Conservation (phyloP, 2,329 filamentous ascomycete species). For the Cadophora gregata region DNA sequence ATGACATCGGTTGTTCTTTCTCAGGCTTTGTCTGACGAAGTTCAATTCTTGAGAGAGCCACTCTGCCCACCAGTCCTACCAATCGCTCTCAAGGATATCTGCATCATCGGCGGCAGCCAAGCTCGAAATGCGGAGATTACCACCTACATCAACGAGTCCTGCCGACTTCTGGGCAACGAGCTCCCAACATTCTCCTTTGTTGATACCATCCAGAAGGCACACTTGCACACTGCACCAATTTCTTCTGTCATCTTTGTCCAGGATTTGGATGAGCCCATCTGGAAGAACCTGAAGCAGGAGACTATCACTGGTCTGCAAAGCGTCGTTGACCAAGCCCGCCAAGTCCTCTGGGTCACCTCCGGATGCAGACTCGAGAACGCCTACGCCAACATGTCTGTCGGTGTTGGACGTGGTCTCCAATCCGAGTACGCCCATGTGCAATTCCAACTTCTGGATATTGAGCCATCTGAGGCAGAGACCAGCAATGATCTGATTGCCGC, state of each 20-base stretch:
- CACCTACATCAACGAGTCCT: conserved; percentile 15
- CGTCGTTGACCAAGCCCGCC: conserved; percentile 20
- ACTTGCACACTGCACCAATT: conserved; percentile 3
- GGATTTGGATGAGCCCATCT: conserved; percentile 24
- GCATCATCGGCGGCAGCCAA: conserved; percentile 22
- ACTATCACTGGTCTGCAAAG: conserved; percentile 19
- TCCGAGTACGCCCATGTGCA: conserved; percentile 26
- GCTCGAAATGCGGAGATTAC: conserved; percentile 19
- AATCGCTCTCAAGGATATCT: conserved; percentile 14
- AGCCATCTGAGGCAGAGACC: conserved; percentile 20
- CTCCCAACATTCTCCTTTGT: conserved; percentile 20
- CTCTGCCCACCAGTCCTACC: conserved; percentile 16
- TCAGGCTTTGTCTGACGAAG: conserved; percentile 19
- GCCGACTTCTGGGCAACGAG: conserved; percentile 14
- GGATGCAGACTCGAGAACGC: conserved; percentile 22
- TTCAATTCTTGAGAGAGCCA: conserved; percentile 23
- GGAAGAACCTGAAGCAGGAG: conserved; percentile 23
- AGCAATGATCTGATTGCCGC: conserved; percentile 26
- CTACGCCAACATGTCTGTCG: conserved; percentile 25
- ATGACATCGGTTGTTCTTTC: conserved; percentile 20
- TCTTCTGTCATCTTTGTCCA: conserved; percentile 21
- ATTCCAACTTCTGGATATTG: conserved; percentile 23
- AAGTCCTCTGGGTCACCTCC: conserved; percentile 26
- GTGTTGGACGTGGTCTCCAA: conserved; percentile 25
- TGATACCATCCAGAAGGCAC: conserved; percentile 17